Evolutionary conservation across 306 rosid genomes (phyloP).

Genomic region (Arachis hypogaea): DNA sequence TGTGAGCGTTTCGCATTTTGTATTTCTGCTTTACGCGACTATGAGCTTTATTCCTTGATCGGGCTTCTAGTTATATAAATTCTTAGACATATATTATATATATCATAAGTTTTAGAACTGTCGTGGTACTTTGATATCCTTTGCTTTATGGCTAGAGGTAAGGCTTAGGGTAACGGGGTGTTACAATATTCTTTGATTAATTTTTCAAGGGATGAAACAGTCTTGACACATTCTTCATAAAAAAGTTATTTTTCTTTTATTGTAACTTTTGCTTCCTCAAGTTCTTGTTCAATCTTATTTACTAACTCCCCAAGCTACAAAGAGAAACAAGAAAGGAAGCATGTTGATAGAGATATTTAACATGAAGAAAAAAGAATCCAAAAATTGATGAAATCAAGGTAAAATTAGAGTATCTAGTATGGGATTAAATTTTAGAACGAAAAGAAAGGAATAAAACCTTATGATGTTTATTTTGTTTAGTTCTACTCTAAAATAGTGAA

Average conservation of each 20-base stretch:
- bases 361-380: constrained; percentile 12
- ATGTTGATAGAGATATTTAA: constrained; percentile 17
- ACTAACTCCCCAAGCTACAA: constrained; percentile 87
- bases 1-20: no score
- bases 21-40: no score
- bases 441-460: constrained; percentile 64
- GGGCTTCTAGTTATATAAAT: no score
- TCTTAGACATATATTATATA: no score
- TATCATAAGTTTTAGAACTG: no score
- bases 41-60: no score
- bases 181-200: constrained; percentile 62
- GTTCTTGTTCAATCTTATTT: constrained; percentile 82
- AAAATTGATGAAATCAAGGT: constrained; percentile 10
- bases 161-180: no score
- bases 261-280: constrained; percentile 72
- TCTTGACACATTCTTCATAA: constrained; percentile 62
- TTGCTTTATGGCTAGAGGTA: no score
- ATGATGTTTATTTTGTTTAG: constrained; percentile 94
- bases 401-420: neutral
- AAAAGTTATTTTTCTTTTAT: constrained; percentile 63
- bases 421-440: constrained; percentile 16
- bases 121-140: no score
- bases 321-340: constrained; percentile 34
- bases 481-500: constrained; percentile 80
- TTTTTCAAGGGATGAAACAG: constrained; percentile 73